A percentile compares a stretch with the other conserved stretches of the same genome.
These are phyloP conservation scores for Casuarina cunninghamiana DNA, from an alignment of 306 rosid species.

Conservation along the genomic window DNA sequence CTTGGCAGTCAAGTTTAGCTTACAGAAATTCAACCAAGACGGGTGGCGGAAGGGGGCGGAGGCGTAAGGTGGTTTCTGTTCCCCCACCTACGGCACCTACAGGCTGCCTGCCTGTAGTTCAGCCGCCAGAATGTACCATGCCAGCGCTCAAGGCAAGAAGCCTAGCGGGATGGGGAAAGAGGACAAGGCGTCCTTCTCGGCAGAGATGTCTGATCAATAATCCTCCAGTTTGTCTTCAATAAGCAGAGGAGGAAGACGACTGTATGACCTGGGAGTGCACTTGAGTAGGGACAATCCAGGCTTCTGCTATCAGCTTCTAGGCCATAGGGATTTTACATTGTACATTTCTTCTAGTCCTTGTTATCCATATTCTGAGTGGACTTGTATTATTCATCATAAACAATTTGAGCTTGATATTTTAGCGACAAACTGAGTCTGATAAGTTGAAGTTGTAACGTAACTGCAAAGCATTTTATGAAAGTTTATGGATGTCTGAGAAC, in stretches of 20 bases:
- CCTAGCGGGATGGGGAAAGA: slow-evolving; percentile 14
- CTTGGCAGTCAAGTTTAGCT: slow-evolving; percentile 16
- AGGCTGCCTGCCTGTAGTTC: background rate
- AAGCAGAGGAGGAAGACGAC: background rate
- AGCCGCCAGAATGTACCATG: background rate
- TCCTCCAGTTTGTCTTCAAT: slow-evolving; percentile 5
- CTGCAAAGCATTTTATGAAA: background rate
- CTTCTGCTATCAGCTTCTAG: background rate
- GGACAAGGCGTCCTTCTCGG: slow-evolving; percentile 7
- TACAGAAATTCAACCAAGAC: background rate
- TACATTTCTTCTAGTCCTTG: slow-evolving; percentile 3
- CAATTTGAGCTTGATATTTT: slow-evolving; percentile 15
- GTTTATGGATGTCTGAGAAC: background rate
- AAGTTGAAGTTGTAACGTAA: background rate
- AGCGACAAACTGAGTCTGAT: background rate
- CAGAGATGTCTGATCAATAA: background rate
- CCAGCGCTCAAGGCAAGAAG: background rate
- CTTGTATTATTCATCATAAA: slow-evolving; percentile 18
- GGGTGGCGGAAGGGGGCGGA: slow-evolving; percentile 6
- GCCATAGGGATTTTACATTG: slow-evolving; percentile 5
- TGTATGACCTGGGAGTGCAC: background rate
- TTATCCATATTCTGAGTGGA: slow-evolving; percentile 3
- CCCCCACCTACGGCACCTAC: background rate
- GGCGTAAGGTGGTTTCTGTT: background rate
- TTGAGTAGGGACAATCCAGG: background rate